Evolutionary conservation across 2,329 filamentous ascomycete genomes (phyloP).

Genomic region (Trichoderma cornu-damae): DNA sequence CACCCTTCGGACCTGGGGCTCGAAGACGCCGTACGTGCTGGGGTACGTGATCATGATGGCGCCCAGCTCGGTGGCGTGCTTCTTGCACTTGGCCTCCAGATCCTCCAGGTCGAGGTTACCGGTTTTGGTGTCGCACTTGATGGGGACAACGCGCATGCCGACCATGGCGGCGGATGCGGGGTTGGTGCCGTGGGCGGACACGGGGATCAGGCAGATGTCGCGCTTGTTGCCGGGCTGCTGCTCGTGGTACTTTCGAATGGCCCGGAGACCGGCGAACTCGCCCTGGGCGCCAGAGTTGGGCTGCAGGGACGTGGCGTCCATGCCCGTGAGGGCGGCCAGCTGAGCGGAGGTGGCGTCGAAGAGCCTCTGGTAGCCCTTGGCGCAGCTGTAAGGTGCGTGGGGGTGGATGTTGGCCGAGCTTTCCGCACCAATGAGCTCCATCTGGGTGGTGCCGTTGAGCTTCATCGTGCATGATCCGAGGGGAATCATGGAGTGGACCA

Average conservation of each 20-base stretch:
- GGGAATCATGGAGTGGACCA: constrained; percentile 96
- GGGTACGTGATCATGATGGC: constrained; percentile 98
- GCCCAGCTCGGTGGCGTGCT: constrained; percentile 77
- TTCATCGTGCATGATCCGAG: constrained; percentile 98
- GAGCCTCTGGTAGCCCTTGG: constrained; percentile 64
- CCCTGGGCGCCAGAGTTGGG: constrained; percentile 96
- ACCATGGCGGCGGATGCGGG: constrained; percentile 93
- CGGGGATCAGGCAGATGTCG: constrained; percentile 89
- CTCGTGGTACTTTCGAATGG: constrained; percentile 81
- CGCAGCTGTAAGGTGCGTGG: constrained; percentile 60
- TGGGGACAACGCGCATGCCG: constrained; percentile 85
- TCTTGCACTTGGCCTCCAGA: constrained; percentile 80
- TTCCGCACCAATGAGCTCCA: constrained; percentile 76
- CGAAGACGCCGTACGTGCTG: constrained; percentile 91
- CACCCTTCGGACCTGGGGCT: constrained; percentile 79
- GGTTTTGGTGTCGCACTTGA: constrained; percentile 83
- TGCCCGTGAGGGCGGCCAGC: constrained; percentile 78
- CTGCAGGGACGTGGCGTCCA: constrained; percentile 83
- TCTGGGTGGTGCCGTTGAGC: constrained; percentile 88
- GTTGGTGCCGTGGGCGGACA: constrained; percentile 94
- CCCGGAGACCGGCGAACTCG: constrained; percentile 83
- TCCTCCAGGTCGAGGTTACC: constrained; percentile 87
- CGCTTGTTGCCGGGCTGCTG: constrained; percentile 63
- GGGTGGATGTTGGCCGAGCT: constrained; percentile 78
- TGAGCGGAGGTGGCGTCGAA: constrained; percentile 69